Evolutionary conservation across 2,329 filamentous ascomycete species (phyloP), one percentile per base, ranked within the genome.

Genomic region (Fusarium metavorans): DNA sequence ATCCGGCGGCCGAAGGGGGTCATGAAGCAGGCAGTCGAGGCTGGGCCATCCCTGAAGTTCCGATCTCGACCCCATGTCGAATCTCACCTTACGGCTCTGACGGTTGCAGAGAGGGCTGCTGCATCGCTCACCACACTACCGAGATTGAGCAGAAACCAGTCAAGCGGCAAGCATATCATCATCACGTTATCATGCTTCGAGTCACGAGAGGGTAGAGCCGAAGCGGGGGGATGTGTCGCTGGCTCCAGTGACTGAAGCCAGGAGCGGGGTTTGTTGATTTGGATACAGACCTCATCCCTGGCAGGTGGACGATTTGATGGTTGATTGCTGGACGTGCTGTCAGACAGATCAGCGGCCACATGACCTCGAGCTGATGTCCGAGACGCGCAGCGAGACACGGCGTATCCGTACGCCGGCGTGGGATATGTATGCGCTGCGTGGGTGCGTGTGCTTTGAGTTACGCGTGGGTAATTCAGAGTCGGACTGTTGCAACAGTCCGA

Each of bases 261-360:
- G 32, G 35, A 63, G 71, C 60, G 72, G 72, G 71, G 37, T 60
- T 68, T 60, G 43, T 41, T 62, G 43, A 50, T 62, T 30, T 52
- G 13, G 23, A 62, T 63, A 63, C 61, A 64, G 60, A 64, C 61
- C 48, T 71, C 32, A 62, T 72, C 64, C 67, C 56, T n/a, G 61
- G 30, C 45, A n/a, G 43, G 41, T 13, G 18, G 60, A 59, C 45
- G 60, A 70, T 65, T 41, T 43, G 62, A 50, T 39, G 61, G 68
- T 72, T 34, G 61, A 69, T 72, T 34, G 37, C 23, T 45, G 35
- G 35, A 37, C 35, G 41, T 45, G 20, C 64, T 71, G 45, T 67
- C 68, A 52, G 67, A 63, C 64, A 52, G 73, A 73, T 72, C 67
- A 73, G 58, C 61, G 57, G 66, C 74, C 76, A 76, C 76, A 77